A percentile compares a stretch with the other conserved stretches of the same genome.
phyloP scores from a whole-genome alignment of 345 rosid species.

The Salix viminalis region DNA sequence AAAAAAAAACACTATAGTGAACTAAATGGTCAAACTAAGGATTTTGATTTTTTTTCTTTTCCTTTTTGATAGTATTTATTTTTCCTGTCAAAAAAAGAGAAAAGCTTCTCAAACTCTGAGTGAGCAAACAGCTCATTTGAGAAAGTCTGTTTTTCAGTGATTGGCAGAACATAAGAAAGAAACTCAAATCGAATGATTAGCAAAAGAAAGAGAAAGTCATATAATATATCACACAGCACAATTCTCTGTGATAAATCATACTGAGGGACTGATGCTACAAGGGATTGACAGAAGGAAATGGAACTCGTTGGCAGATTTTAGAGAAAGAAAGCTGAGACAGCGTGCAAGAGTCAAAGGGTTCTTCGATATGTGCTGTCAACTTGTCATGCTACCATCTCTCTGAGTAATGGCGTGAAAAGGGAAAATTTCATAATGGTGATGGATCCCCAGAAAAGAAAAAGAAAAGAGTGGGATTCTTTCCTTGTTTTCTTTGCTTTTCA shows the following conservation, averaged over 20 bases:
- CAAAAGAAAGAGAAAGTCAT: neutral
- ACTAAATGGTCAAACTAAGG: too few species aligned
- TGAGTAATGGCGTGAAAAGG: neutral
- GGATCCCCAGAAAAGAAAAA: neutral
- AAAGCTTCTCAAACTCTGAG: too few species aligned
- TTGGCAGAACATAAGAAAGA: slow-evolving; percentile 28
- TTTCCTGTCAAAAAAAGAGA: too few species aligned
- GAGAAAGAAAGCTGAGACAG: slow-evolving; percentile 3
- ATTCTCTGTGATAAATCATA: neutral
- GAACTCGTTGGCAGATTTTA: slow-evolving; percentile 41
- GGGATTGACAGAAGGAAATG: slow-evolving; percentile 10
- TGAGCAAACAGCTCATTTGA: neutral
- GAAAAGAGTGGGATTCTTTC: slow-evolving; percentile 6
- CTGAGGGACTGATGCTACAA: neutral
- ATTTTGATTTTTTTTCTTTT: too few species aligned
- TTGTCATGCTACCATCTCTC: neutral
- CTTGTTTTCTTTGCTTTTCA: slow-evolving; percentile 5
- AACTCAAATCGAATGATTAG: slow-evolving; percentile 44
- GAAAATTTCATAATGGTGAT: neutral
- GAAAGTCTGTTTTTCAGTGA: slow-evolving; percentile 12
- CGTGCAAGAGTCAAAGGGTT: slow-evolving; percentile 7
- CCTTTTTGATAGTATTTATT: too few species aligned
- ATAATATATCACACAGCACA: neutral
- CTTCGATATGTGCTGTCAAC: slow-evolving; percentile 40
- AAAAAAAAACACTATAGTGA: too few species aligned